A percentile compares a stretch with the other conserved stretches of the same genome.
Evolutionary conservation across 2,329 filamentous ascomycete species (phyloP).

Genomic region (Sordariomycetes sp.): DNA sequence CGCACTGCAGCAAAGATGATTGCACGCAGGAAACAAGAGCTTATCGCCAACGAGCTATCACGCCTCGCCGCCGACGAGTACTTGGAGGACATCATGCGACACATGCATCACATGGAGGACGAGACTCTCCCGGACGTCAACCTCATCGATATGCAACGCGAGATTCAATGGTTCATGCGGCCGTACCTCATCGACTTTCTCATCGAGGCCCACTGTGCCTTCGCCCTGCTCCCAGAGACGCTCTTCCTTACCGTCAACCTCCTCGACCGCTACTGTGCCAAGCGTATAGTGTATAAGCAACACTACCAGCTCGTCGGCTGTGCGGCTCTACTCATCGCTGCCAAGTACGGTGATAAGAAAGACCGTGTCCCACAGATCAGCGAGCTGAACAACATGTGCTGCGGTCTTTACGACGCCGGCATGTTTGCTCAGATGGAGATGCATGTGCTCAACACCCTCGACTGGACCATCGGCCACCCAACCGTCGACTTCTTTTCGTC

Average conservation of each 20-base stretch:
- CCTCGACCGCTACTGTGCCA: constrained; percentile 94
- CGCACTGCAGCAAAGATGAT: constrained; percentile 71
- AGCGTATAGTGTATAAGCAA: constrained; percentile 95
- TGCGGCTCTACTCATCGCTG: constrained; percentile 88
- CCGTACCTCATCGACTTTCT: constrained; percentile 97
- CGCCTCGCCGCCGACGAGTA: constrained; percentile 81
- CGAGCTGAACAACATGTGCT: constrained; percentile 98
- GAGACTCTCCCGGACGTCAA: constrained; percentile 93
- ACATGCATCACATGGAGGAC: constrained; percentile 93
- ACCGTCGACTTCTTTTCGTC: constrained; percentile 93
- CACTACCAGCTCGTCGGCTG: constrained; percentile 98
- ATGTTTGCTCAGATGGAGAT: constrained; percentile 99
- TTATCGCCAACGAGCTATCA: constrained; percentile 83
- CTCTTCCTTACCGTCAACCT: constrained; percentile 95
- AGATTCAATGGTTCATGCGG: constrained; percentile 99
- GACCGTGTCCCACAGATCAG: constrained; percentile 95
- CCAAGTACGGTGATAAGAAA: constrained; percentile 98
- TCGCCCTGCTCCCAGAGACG: constrained; percentile 87
- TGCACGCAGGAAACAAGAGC: constrained; percentile 75
- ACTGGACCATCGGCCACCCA: constrained; percentile 93
- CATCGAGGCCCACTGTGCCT: constrained; percentile 92
- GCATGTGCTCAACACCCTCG: constrained; percentile 95
- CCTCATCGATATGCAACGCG: constrained; percentile 96
- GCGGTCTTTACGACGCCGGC: constrained; percentile 92
- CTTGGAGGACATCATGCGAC: constrained; percentile 84